Base-by-base conservation (phyloP, 305 asterid genomes). In the Fraxinus greggii region DNA sequence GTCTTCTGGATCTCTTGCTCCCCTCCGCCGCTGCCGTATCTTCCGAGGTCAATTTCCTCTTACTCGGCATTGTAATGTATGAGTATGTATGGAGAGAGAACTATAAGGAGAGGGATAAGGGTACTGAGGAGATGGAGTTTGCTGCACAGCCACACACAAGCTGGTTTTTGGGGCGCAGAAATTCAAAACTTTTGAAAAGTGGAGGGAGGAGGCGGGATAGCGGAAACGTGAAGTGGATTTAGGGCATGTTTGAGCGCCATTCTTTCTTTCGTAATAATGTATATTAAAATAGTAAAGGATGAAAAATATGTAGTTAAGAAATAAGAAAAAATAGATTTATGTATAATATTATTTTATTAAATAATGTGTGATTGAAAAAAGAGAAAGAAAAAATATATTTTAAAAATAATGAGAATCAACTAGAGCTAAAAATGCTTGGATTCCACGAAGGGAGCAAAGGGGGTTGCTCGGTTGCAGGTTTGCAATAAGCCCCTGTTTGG, bases 141-240 rank as follows among this genome's bases (percentile, higher is more conserved):
- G 72, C 33, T 26, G 33, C n/a, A 65, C 32, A 9, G 72, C 32
- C 72, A 8, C 72, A 24, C 72, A 8, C 72, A 10, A 9, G 23
- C 3, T 2, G 80, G 13, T 59, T 82, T 79, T 42, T 35, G 3
- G 28, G 73, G 81, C 35, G 9, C 36, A 72, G 67, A 81, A 63
- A 28, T 79, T 72, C 76, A 75, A 82, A 87, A 59, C n/a, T 84
- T 87, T 87, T 54, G 76, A 81, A 83, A 72, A 28, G 23, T 17
- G 78, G 51, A 72, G 45, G 61, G 77, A 28, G 1, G 12, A 19
- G 83, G 90, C 88, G 90, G 90, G 90, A 86, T 21, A 7, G 45
- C 82, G 90, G 84, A 83, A 85, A 7, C 3, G 45, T 81, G 29
- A 81, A 84, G 9, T 42, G 65, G 38, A 81, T 36, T 86, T 80